Evolutionary conservation across 2,329 filamentous ascomycete genomes (phyloP).

Genomic region (Scleromitrula shiraiana): DNA sequence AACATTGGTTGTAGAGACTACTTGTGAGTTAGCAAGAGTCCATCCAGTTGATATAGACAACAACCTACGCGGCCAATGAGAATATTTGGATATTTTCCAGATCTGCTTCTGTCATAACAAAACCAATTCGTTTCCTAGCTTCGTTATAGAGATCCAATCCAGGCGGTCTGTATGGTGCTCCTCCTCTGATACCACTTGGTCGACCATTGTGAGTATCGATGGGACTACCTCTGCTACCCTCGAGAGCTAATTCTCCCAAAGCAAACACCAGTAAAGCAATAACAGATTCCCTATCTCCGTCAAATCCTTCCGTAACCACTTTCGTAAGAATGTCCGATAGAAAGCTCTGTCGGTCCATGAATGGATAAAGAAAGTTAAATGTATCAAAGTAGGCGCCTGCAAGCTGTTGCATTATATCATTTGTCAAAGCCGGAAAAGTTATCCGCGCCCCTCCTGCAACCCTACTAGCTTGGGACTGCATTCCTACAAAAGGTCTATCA

Average conservation of each 20-base stretch:
- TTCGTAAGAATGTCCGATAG: conserved; percentile 38
- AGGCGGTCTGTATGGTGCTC: conserved; percentile 41
- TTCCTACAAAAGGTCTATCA: conserved; percentile 24
- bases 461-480: conserved; percentile 27
- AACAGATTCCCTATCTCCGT: conserved; percentile 41
- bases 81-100: conserved; percentile 53
- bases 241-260: conserved; percentile 49
- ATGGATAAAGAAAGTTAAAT: conserved; percentile 50
- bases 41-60: not conserved
- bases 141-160: conserved; percentile 55
- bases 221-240: conserved; percentile 40
- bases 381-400: conserved; percentile 50
- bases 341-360: conserved; percentile 50
- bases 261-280: conserved; percentile 50
- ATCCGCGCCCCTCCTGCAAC: conserved; percentile 19
- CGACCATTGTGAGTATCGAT: conserved; percentile 37
- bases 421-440: conserved; percentile 33
- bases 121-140: conserved; percentile 51
- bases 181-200: conserved; percentile 45
- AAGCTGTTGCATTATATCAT: conserved; percentile 42
- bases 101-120: conserved; percentile 45
- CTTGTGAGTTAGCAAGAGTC: not conserved
- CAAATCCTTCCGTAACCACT: conserved; percentile 41
- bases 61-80: conserved; percentile 44
- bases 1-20: conserved; percentile 46